Evolutionary conservation across 176 grass and related monocot genomes (phyloP).

Genomic region (Rhynchospora tenuis): DNA sequence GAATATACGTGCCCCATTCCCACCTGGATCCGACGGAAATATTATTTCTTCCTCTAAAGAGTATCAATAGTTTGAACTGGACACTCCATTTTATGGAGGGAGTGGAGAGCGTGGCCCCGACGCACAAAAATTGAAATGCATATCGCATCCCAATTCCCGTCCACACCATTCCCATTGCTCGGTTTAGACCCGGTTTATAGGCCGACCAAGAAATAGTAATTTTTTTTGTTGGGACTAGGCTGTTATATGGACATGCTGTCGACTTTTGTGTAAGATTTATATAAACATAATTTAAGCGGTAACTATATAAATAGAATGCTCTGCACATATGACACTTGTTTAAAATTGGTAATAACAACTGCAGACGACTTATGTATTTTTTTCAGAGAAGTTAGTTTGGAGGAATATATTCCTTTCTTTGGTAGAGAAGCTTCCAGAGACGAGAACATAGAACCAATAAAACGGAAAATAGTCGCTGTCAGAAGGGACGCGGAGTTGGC

Average conservation of each 20-base stretch:
- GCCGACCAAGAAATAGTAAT: not conserved
- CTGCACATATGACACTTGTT: no score
- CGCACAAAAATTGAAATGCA: no score
- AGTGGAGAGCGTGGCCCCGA: not conserved
- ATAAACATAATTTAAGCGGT: no score
- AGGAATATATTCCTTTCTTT: not conserved
- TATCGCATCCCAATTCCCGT: no score
- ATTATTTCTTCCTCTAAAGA: not conserved
- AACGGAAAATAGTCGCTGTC: not conserved
- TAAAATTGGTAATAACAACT: not conserved
- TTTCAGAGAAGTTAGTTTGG: not conserved
- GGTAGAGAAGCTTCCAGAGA: constrained; percentile 10
- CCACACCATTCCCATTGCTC: not conserved
- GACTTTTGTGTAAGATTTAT: not conserved
- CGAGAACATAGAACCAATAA: not conserved
- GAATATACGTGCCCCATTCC: not conserved
- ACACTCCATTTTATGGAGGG: not conserved
- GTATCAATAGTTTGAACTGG: not conserved
- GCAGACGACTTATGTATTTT: no score
- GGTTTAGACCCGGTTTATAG: not conserved
- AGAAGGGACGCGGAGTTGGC: not conserved
- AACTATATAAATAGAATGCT: no score
- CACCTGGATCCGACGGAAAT: not conserved
- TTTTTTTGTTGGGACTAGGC: no score
- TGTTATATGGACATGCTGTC: no score